Evolutionary conservation across 768 basidiomycete genomes (phyloP), one percentile per base, ranked within the genome.

Genomic region (Kockovaella imperatae): DNA sequence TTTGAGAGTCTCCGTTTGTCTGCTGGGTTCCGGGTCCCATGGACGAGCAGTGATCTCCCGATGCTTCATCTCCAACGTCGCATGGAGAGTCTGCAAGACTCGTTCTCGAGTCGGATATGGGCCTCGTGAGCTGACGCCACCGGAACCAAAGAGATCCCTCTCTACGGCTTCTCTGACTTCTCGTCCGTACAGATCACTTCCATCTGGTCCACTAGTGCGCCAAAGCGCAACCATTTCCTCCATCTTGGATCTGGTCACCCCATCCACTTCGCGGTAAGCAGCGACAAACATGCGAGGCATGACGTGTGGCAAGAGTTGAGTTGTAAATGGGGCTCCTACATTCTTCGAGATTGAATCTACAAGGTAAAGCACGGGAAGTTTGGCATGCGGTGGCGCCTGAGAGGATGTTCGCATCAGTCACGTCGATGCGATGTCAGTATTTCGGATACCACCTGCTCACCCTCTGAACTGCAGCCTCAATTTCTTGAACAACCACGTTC

Each of bases 301-400:
- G 67, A 89, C 79, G 8, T 81, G 77, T 10, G 84, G 78, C 62
- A 99, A 90, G 53, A 83, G 79, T 30, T 67, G 59, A 52, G 81
- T 80, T 25, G 87, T 86, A 73, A 96, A 97, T 18, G 91, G 91
- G 23, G 87, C 81, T 56, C 82, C 91, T 28, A 91, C 82, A 74
- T 97, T 97, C 72, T 99, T 99, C 47, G 87, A 87, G 50, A 99
- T 89, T 13, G 91, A 91, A 67, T 97, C 95, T 65, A 99, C 77
- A 5, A 97, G 79, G 68, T 97, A 99, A 61, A 96, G 89, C 0
- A 85, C 79, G 1, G 95, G 93, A 6, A 99, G 76, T 73, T 95
- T 91, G 77, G 36, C 36, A 10, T 38, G 14, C 10, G 36, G 36
- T 14, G 14, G 36, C 14, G 36, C 36, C 36, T 38, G 36, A 14